Conservation (phyloP, 768 basidiomycete species). For the Xerocomellus chrysenteron region DNA sequence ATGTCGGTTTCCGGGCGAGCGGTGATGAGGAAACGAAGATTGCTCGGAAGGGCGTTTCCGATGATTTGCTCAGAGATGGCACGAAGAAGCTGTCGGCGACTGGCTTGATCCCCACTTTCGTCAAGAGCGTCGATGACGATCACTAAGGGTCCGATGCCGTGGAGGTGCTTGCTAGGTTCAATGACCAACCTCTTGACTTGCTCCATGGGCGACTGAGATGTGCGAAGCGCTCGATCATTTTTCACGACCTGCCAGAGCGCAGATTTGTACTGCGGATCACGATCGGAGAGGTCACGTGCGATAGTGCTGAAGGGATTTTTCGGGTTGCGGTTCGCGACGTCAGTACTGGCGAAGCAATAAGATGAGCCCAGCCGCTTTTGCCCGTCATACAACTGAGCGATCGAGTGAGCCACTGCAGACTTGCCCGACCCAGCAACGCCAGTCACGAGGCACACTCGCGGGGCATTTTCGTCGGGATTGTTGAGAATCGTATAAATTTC, state of each 20-base stretch:
- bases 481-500: background rate
- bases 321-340: conserved; percentile 1
- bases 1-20: background rate
- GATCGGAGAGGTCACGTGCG: conserved; percentile 25
- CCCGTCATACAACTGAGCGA: conserved; percentile 10
- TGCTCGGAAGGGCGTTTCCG: conserved; percentile 1
- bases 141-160: conserved; percentile 23
- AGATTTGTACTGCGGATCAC: conserved; percentile 13
- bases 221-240: conserved; percentile 3
- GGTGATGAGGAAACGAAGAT: background rate
- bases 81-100: conserved; percentile 15
- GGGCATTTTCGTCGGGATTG: background rate
- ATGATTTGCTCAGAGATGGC: background rate
- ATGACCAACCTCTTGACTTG: conserved; percentile 25
- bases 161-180: conserved; percentile 12
- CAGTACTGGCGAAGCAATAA: conserved; percentile 16
- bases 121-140: conserved; percentile 33
- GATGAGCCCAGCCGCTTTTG: conserved; percentile 22
- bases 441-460: too few species aligned
- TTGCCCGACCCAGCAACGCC: too few species aligned
- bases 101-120: conserved; percentile 10
- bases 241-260: conserved; percentile 6
- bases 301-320: conserved; percentile 24
- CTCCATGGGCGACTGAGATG: background rate
- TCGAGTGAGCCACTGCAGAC: conserved; percentile 5